These are phyloP conservation scores for Lumnitzera littorea DNA, from an alignment of 345 rosid genomes.

Conservation along the genomic window DNA sequence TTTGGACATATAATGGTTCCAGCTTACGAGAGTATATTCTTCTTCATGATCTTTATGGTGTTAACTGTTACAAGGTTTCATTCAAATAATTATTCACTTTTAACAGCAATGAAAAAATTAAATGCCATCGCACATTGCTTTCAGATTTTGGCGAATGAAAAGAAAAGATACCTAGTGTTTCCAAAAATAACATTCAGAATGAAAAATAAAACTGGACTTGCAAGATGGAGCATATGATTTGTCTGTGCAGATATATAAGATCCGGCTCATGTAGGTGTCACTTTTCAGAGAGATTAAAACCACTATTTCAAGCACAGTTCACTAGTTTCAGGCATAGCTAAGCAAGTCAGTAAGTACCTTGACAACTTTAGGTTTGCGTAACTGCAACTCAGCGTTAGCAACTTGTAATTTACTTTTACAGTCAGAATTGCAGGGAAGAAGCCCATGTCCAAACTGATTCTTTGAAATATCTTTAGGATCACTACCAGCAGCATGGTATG, in stretches of 20 bases:
- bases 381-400: conserved; percentile 49
- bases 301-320: background rate
- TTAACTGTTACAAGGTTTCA: no score
- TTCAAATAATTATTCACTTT: no score
- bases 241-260: no score
- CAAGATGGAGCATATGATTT: background rate
- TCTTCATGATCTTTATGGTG: no score
- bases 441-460: conserved; percentile 68
- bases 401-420: conserved; percentile 58
- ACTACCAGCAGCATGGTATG: conserved; percentile 34
- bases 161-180: no score
- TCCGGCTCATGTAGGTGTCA: no score
- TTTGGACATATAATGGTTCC: no score
- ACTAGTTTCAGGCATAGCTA: conserved; percentile 1
- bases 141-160: no score
- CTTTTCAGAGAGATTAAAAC: background rate
- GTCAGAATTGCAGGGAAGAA: conserved; percentile 63
- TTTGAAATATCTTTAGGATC: conserved; percentile 59
- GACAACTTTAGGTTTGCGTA: conserved; percentile 48
- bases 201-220: background rate
- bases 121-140: no score
- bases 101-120: no score
- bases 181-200: background rate
- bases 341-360: conserved; percentile 38
- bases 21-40: no score